These are phyloP conservation scores for Hyphodiscus sp. DNA, from an alignment of 2,329 filamentous ascomycete species.

Conservation along the genomic window DNA sequence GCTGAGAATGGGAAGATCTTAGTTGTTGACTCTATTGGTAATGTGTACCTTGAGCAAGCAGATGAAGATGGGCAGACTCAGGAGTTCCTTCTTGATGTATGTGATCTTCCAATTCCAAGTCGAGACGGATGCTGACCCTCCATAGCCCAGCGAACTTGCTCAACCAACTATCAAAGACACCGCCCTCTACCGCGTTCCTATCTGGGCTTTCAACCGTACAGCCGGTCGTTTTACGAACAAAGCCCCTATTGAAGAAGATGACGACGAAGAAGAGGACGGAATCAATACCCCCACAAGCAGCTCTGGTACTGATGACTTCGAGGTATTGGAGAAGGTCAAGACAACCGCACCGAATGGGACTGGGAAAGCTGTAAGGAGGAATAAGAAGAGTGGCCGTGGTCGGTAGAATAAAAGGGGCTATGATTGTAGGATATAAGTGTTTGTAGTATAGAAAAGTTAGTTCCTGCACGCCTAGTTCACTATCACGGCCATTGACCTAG, in stretches of 20 bases:
- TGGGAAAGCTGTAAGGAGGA: constrained; percentile 20
- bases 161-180: constrained; percentile 76
- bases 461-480: neutral
- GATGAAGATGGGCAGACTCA: constrained; percentile 78
- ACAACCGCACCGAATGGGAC: constrained; percentile 25
- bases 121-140: constrained; percentile 10
- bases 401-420: neutral
- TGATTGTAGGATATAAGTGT: constrained; percentile 7
- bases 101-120: constrained; percentile 32
- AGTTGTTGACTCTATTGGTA: constrained; percentile 84
- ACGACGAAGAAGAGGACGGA: constrained; percentile 37
- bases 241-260: constrained; percentile 30
- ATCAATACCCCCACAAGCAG: constrained; percentile 47
- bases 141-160: constrained; percentile 71
- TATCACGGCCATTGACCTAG: neutral
- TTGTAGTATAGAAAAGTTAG: constrained; percentile 10
- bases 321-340: constrained; percentile 50
- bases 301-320: constrained; percentile 56
- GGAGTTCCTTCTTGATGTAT: constrained; percentile 83
- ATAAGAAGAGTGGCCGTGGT: constrained; percentile 23
- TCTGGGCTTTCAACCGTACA: constrained; percentile 60
- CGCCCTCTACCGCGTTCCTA: constrained; percentile 70
- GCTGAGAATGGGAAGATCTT: constrained; percentile 94
- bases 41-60: constrained; percentile 91
- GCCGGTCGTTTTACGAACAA: constrained; percentile 43